Percentiles rank a stretch among this genome's conserved stretches.
phyloP scores from a whole-genome alignment of 495 filamentous ascomycete genomes.

The Aspergillus kassunensis region DNA sequence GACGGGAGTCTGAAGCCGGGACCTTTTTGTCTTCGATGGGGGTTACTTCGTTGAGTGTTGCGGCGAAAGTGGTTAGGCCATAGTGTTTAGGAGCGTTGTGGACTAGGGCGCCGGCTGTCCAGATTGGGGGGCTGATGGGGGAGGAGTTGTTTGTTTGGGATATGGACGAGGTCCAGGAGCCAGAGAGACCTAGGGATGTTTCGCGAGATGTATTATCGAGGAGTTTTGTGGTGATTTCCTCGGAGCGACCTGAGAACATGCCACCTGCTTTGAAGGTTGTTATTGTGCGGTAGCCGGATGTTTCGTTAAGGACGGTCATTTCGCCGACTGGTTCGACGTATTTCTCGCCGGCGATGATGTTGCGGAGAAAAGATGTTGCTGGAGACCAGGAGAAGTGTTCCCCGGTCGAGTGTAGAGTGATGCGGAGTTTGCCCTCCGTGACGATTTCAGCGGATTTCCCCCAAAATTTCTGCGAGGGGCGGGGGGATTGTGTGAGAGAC shows the following conservation, averaged over 20 bases:
- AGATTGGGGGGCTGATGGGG: conserved; percentile 59
- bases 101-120: conserved; percentile 72
- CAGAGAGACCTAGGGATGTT: conserved; percentile 59
- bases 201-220: conserved; percentile 60
- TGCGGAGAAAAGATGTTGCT: conserved; percentile 85
- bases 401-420: conserved; percentile 64
- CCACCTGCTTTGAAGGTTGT: conserved; percentile 88
- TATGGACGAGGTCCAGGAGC: conserved; percentile 81
- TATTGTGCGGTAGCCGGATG: conserved; percentile 70
- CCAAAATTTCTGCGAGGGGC: conserved; percentile 96
- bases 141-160: conserved; percentile 56
- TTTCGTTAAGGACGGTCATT: conserved; percentile 78
- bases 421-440: conserved; percentile 79
- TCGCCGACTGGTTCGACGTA: conserved; percentile 93
- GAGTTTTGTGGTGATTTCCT: conserved; percentile 76
- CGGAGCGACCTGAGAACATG: conserved; percentile 92
- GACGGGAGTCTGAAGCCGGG: conserved; percentile 73
- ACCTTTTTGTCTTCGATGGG: conserved; percentile 65
- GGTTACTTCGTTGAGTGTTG: conserved; percentile 83
- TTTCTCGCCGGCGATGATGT: conserved; percentile 96
- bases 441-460: conserved; percentile 91
- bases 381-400: conserved; percentile 82
- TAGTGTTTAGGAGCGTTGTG: conserved; percentile 72
- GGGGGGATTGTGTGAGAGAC: conserved; percentile 81
- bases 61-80: conserved; percentile 83